Conservation (phyloP, 805 yeast species). For the Ogataea haglerorum region DNA sequence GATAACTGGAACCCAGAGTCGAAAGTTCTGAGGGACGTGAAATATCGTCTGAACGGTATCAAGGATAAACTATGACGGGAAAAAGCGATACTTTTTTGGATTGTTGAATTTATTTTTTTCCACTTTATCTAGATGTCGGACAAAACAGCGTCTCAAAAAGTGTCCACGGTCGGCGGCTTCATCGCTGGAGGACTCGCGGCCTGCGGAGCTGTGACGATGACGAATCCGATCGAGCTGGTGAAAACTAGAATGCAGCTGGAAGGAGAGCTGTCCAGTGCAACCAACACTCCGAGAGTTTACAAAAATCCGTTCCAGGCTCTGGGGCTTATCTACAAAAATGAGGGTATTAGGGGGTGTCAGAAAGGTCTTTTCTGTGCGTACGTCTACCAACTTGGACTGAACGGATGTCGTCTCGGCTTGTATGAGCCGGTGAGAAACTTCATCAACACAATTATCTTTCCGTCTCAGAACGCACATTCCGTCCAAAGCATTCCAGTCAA, state of each 20-base stretch:
- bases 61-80: conserved; percentile 27
- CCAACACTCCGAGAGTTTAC: conserved; percentile 52
- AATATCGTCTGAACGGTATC: conserved; percentile 47
- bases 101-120: neutral
- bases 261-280: conserved; percentile 72
- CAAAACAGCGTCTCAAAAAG: conserved; percentile 52
- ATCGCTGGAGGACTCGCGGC: conserved; percentile 93
- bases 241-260: conserved; percentile 96
- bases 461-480: conserved; percentile 46
- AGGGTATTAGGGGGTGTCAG: conserved; percentile 85
- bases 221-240: conserved; percentile 92
- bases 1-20: conserved; percentile 86
- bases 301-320: conserved; percentile 86
- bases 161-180: conserved; percentile 74
- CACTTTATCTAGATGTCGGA: conserved; percentile 11
- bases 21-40: conserved; percentile 77
- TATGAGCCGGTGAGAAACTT: conserved; percentile 80
- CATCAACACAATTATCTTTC: conserved; percentile 53
- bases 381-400: conserved; percentile 82
- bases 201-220: conserved; percentile 95
- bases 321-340: conserved; percentile 64
- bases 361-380: conserved; percentile 89
- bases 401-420: conserved; percentile 91
- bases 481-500: conserved; percentile 57
- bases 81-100: neutral